Conservation (phyloP, 805 yeast genomes). For the Grigorovia humatica region DNA sequence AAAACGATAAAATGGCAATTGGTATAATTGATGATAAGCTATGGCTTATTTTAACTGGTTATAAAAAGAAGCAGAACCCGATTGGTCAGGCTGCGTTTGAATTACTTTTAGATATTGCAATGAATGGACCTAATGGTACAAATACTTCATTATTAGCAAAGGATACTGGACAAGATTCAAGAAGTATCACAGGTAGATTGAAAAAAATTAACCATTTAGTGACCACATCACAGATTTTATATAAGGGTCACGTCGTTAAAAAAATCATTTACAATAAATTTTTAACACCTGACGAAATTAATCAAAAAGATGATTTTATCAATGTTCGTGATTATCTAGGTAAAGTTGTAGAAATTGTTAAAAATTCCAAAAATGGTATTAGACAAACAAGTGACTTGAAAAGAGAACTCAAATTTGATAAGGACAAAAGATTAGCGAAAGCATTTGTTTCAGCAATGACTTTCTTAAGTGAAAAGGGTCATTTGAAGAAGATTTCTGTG, state of each 20-base stretch:
- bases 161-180: conserved; percentile 55
- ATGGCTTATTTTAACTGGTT: conserved; percentile 50
- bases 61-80: conserved; percentile 38
- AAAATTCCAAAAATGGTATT: conserved; percentile 48
- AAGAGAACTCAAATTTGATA: conserved; percentile 44
- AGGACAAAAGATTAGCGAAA: conserved; percentile 32
- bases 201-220: conserved; percentile 45
- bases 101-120: conserved; percentile 50
- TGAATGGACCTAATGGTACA: conserved; percentile 45
- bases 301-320: conserved; percentile 12
- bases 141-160: conserved; percentile 46
- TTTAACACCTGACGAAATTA: conserved; percentile 12
- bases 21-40: conserved; percentile 45
- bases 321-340: conserved; percentile 22
- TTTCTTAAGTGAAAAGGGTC: conserved; percentile 36
- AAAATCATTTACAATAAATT: conserved; percentile 43
- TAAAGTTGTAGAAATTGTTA: conserved; percentile 39
- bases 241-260: conserved; percentile 43
- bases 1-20: conserved; percentile 9
- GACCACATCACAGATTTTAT: conserved; percentile 30
- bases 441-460: conserved; percentile 41
- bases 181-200: conserved; percentile 57
- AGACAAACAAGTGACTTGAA: conserved; percentile 53
- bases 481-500: conserved; percentile 42
- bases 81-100: conserved; percentile 49